Evolutionary conservation across 305 asterid species (phyloP), one percentile per base, ranked within the genome.

Genomic region (Fraxinus greggii): DNA sequence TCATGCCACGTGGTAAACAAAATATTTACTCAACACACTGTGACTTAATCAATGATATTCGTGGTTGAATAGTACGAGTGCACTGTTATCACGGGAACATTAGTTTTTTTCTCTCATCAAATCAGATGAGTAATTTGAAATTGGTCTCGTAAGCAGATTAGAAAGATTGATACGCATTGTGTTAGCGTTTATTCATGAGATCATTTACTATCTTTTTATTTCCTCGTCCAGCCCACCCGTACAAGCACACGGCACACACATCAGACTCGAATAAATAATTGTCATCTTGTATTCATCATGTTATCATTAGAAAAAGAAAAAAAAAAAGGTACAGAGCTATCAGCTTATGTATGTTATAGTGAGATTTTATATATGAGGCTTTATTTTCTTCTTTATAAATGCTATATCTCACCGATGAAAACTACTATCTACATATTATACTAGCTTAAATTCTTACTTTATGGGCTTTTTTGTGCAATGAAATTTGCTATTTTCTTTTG

Each of bases 1-100:
- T 85, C 91, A 35, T 51, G 54, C 48, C 31, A 32, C 79, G 84
- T 70, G 95, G 98, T 95, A 86, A 87, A 69, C 32, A 56, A 51
- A 70, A 79, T 8, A 45, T 35, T 32, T 72, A 13, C 70, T 5
- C 15, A 17, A 28, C 19, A 5, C 86, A 7, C 29, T 32, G 13
- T 65, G 54, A 76, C 13, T 15, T 7, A 15, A 15, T 56, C 15
- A 33, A n/a, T 33, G 3, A 4, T 72, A 21, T 31, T 45, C 15
- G 32, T 63, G 72, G 19, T 70, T 31, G 42, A 21, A 10, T 67
- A 24, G 8, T 23, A 10, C 31, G 28, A 28, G 17, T 26, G 19
- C 9, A 29, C 23, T 31, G 24, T 13, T 69, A 69, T 31, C 21
- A 31, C 7, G 15, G 23, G 24, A 69, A 69, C 40, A 15, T 69